Percentiles rank a stretch among this genome's conserved stretches.
Conservation (phyloP, 164 flowering plant genomes). For the Dillenia suffruticosa region DNA sequence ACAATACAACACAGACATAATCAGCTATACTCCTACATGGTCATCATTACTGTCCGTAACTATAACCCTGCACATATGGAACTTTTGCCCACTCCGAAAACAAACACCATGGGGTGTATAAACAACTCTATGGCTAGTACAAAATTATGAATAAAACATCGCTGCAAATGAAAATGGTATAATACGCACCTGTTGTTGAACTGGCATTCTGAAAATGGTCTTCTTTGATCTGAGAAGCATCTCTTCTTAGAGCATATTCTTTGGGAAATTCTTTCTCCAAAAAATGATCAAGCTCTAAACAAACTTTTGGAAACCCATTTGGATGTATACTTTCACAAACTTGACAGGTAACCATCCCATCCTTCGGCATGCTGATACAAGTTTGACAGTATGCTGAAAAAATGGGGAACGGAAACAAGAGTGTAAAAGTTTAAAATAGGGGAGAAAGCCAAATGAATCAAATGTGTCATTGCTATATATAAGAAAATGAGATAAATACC, state of each 20-base stretch:
- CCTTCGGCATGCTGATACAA: slow-evolving; percentile 32
- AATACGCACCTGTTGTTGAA: slow-evolving; percentile 31
- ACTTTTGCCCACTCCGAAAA: too few relatives aligned
- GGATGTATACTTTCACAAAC: slow-evolving; percentile 62
- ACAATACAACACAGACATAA: too few relatives aligned
- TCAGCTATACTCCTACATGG: too few relatives aligned
- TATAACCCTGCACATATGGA: too few relatives aligned
- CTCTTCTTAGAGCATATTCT: slow-evolving; percentile 49
- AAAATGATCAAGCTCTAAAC: slow-evolving; percentile 65
- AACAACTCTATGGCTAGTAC: too few relatives aligned
- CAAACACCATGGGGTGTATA: too few relatives aligned
- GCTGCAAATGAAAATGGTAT: too few relatives aligned
- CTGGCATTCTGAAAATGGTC: slow-evolving; percentile 17
- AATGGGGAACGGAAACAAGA: slow-evolving; percentile 5
- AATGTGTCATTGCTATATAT: background rate
- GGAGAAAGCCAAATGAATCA: background rate
- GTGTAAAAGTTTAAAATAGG: background rate
- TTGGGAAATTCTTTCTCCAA: slow-evolving; percentile 55
- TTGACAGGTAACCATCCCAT: slow-evolving; percentile 44
- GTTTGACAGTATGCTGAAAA: slow-evolving; percentile 59
- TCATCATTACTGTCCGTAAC: too few relatives aligned
- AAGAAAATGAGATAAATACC: slow-evolving; percentile 35
- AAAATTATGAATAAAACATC: background rate
- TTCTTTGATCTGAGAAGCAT: slow-evolving; percentile 25
- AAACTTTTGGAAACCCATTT: slow-evolving; percentile 59